Base-by-base conservation (phyloP, 169 alveolate species). In the Eimeria sp. region DNA sequence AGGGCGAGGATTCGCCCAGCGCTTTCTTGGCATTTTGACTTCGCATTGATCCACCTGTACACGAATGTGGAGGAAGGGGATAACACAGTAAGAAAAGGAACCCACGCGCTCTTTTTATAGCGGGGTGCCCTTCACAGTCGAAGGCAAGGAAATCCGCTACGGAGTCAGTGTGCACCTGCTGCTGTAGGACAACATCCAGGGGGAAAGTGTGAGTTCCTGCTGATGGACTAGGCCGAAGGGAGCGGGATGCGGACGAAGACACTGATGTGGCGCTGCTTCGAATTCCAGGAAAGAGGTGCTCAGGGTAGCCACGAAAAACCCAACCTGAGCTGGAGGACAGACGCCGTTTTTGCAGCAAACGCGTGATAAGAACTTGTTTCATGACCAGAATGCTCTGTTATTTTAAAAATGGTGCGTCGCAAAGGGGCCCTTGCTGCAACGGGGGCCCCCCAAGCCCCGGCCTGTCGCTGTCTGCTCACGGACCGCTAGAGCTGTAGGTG, bases 1-100 rank as follows among this genome's bases (percentile, higher is more conserved):
- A 49, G 43, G 47, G 57, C 91, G 76, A 11, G 91, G 18, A 40
- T 34, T 34, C 58, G 80, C 83, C 93, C 93, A 54, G 82, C 93
- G 93, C 54, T 63, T 87, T 27, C 83, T 47, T 45, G 93, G 93
- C 93, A 87, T 87, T 61, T 14, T 87, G 47, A 22, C 47, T 87
- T 54, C 16, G 67, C 93, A 87, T 87, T 63, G 93, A 45, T 34
- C 54, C 82, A 72, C 51, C 18, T 72, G 82, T 16, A 9, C 82
- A 14, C 10, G 54, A 16, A 72, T 34, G 54, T 72, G 27, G 82
- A 34, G 82, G 16, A 40, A 0, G 20, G 82, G n/a, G 30, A 10
- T 1, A 72, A 40, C 13, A 25, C 27, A 34, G 13, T 13, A 67
- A 10, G 22, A 11, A 34, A 40, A 14, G 82, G 27, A 72, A 72